Conservation (phyloP, 2,329 filamentous ascomycete species). For the Colletotrichum cereale region DNA sequence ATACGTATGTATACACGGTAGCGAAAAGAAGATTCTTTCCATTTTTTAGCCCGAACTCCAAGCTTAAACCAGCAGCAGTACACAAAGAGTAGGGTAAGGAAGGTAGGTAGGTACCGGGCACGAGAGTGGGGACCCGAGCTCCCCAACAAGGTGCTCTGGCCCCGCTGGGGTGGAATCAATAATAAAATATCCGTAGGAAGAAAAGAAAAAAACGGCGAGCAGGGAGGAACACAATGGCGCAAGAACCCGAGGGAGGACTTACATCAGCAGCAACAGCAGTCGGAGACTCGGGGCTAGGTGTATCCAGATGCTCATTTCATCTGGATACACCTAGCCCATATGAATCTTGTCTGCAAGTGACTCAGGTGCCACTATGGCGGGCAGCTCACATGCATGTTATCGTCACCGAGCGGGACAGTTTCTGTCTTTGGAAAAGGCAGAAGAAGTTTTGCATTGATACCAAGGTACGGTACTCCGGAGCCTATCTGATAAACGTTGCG, state of each 20-base stretch:
- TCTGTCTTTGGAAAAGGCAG: not conserved
- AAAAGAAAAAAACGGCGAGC: not conserved
- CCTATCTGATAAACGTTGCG: not conserved
- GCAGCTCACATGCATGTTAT: slow-evolving; percentile 1
- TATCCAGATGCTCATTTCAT: slow-evolving; percentile 13
- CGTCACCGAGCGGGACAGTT: not conserved
- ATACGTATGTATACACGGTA: not conserved
- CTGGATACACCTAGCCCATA: no score
- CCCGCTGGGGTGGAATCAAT: not conserved
- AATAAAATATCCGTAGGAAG: not conserved
- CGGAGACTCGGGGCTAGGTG: not conserved
- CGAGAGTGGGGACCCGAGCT: slow-evolving; percentile 17
- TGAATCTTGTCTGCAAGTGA: slow-evolving; percentile 3
- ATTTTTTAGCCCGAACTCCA: slow-evolving; percentile 4
- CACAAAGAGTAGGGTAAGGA: no score
- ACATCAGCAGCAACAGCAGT: not conserved
- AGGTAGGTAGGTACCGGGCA: slow-evolving; percentile 27
- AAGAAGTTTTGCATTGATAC: not conserved
- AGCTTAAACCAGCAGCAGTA: not conserved
- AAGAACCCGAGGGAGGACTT: not conserved
- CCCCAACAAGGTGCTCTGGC: slow-evolving; percentile 27
- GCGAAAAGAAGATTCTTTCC: slow-evolving; percentile 6
- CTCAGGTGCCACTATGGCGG: not conserved
- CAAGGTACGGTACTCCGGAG: no score
- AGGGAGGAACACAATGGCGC: not conserved